Evolutionary conservation across 2,329 filamentous ascomycete species (phyloP), one percentile per base, ranked within the genome.

Genomic region (Xylariaceae sp.): DNA sequence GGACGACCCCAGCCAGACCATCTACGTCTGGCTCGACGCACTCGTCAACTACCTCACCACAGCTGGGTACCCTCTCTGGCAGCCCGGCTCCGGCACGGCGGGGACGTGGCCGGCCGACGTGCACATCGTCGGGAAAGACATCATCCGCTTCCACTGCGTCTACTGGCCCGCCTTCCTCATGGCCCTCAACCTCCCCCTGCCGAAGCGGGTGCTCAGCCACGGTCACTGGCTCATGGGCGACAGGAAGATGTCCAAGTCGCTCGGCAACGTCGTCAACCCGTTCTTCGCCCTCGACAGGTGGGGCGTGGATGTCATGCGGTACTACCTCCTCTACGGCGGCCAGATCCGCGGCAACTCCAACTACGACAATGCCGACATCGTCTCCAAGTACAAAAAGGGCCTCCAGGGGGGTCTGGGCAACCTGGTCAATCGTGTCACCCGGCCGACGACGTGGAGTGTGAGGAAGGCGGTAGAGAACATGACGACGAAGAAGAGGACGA

Each of bases 161-260:
- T 98, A 98, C 69, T 98, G 94, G 92, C 92, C 92, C 0, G 92
- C 92, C 3, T 84, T 98, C 52, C 78, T 98, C 12, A 83, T 98
- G 74, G 90, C 92, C 2, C 69, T 96, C 11, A 81, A 82, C 36
- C 70, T 97, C 4, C 83, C 87, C 1, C 68, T 85, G 1, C 88
- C 92, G 1, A 83, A 81, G 55, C 80, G 81, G 47, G 76, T 98
- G 21, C 69, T 98, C 2, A 87, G 87, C 36, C 92, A 98, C 59
- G 88, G 83, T 2, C 92, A 98, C 61, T 98, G 94, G 92, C 94
- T 88, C 11, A 81, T 98, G 65, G 86, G 85, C 40, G 79, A 79
- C 37, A 78, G 81, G 52, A 98, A 98, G 63, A 98, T 98, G 89
- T 90, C 89, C 45, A 98, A 98, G 62, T 94, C 87, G 1, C 78